Evolutionary conservation across 1,139 yeast species (phyloP).

Genomic region (Hansenula sp.): DNA sequence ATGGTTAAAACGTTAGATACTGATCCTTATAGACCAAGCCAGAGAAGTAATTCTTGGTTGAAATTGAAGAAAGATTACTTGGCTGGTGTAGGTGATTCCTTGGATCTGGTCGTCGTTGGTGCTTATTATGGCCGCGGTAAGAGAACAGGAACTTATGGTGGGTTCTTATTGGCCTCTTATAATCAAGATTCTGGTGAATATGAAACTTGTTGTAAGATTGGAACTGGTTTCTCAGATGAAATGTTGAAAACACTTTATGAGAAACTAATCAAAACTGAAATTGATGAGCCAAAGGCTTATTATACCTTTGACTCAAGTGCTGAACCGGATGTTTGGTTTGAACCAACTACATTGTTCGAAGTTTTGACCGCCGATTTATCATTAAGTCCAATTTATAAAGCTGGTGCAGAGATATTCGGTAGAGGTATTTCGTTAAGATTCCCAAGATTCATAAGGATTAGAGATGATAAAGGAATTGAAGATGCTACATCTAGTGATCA

Average conservation of each 20-base stretch:
- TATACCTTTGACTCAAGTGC: constrained; percentile 70
- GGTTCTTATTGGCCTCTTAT: constrained; percentile 85
- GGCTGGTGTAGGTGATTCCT: constrained; percentile 92
- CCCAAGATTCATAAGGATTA: constrained; percentile 79
- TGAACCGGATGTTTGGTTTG: constrained; percentile 94
- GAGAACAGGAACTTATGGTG: constrained; percentile 93
- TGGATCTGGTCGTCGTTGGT: constrained; percentile 91
- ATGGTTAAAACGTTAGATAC: constrained; percentile 93
- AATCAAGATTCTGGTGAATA: constrained; percentile 88
- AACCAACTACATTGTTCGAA: constrained; percentile 83
- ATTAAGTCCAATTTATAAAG: constrained; percentile 87
- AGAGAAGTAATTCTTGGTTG: constrained; percentile 93
- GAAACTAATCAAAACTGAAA: constrained; percentile 65
- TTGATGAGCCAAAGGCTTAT: constrained; percentile 63
- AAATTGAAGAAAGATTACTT: constrained; percentile 92
- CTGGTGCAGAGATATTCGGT: constrained; percentile 74
- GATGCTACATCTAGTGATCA: constrained; percentile 90
- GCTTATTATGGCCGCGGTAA: constrained; percentile 94
- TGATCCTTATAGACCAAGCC: constrained; percentile 88
- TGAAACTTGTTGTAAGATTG: constrained; percentile 95
- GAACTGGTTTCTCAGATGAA: constrained; percentile 95
- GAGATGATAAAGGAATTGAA: constrained; percentile 86
- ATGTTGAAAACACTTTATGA: constrained; percentile 58
- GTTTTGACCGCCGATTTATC: constrained; percentile 93
- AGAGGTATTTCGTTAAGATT: constrained; percentile 89